These are phyloP conservation scores for Grigorovia transvaalensis DNA, from an alignment of 805 yeast genomes.

Conservation along the genomic window DNA sequence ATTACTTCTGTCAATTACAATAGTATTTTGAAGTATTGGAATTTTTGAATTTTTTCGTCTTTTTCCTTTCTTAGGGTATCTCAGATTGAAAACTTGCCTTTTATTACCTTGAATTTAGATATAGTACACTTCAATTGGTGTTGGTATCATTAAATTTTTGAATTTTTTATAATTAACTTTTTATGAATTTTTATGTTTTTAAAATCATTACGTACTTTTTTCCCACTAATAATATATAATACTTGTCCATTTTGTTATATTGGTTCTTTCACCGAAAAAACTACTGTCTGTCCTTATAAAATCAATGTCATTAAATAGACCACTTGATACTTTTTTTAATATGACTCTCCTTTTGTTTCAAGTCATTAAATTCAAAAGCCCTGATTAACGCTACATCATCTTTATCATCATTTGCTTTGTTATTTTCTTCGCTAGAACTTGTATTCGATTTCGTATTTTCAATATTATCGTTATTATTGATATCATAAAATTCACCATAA, in stretches of 20 bases:
- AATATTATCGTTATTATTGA: slow-evolving; percentile 6
- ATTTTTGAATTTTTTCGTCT: too few species aligned
- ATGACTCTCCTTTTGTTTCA: neutral
- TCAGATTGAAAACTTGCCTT: too few species aligned
- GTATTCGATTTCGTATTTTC: neutral
- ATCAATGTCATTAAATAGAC: neutral
- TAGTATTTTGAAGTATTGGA: too few species aligned
- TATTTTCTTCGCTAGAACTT: neutral
- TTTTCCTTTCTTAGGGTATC: too few species aligned
- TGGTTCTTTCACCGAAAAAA: neutral
- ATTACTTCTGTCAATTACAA: neutral
- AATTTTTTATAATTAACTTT: neutral
- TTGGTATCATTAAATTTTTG: neutral
- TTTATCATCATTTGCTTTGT: slow-evolving; percentile 1
- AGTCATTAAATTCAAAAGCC: slow-evolving; percentile 16
- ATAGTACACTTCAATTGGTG: neutral
- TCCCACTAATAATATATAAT: neutral
- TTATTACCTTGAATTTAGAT: too few species aligned
- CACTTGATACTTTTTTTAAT: slow-evolving; percentile 4
- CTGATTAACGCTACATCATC: slow-evolving; percentile 24
- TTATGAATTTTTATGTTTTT: neutral
- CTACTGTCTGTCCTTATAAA: neutral
- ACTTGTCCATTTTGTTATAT: neutral
- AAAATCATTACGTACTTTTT: neutral
- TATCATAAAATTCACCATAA: slow-evolving; percentile 11